Evolutionary conservation across 202 grass and related monocot species (phyloP).

Genomic region (Schoenoplectus tabernaemontani): DNA sequence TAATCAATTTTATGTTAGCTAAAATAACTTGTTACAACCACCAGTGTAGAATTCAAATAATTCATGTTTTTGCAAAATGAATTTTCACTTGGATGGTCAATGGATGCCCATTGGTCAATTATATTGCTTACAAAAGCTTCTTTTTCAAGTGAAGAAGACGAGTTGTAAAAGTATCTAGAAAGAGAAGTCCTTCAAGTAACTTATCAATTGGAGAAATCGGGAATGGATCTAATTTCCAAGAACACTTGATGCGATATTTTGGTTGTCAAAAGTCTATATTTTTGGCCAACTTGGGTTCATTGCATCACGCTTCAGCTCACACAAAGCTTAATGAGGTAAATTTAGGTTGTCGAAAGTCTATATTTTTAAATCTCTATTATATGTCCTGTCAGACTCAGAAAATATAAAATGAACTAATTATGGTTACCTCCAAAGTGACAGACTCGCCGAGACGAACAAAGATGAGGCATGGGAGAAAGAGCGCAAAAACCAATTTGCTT

Average conservation of each 20-base stretch:
- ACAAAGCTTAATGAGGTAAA: background rate
- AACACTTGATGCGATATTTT: background rate
- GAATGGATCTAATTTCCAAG: background rate
- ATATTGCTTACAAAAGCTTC: background rate
- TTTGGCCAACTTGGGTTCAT: background rate
- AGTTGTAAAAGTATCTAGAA: background rate
- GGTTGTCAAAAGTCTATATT: no score
- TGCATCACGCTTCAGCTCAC: background rate
- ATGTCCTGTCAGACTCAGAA: background rate
- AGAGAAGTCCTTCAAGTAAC: background rate
- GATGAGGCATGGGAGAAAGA: constrained; percentile 81
- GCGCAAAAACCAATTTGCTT: constrained; percentile 75
- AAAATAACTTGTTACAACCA: background rate
- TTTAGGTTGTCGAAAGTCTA: background rate
- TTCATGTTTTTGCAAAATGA: background rate
- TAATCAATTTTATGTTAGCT: background rate
- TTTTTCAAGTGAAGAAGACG: background rate
- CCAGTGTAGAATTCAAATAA: background rate
- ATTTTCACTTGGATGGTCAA: background rate
- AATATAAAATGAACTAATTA: background rate
- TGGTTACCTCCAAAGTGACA: constrained; percentile 33
- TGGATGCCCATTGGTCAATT: background rate
- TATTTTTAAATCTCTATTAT: background rate
- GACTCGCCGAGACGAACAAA: constrained; percentile 65
- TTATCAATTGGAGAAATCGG: background rate